These are phyloP conservation scores for Suhomyces prunicola DNA, from an alignment of 805 yeast genomes.

Conservation along the genomic window DNA sequence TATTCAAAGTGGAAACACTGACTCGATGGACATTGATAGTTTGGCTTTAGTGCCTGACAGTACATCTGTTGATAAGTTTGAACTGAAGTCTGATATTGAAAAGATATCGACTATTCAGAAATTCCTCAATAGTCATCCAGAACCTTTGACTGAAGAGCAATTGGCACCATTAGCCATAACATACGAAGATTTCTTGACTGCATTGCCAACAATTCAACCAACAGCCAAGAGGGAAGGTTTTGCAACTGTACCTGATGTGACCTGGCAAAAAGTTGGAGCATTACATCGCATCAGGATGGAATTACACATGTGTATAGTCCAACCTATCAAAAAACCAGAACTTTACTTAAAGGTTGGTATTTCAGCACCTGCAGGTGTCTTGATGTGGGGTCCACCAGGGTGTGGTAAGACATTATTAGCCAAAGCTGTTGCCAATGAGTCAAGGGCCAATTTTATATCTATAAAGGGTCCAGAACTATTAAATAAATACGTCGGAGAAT, in stretches of 20 bases:
- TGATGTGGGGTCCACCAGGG: conserved; percentile 99
- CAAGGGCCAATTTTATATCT: conserved; percentile 92
- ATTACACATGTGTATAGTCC: conserved; percentile 95
- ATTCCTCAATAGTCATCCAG: conserved; percentile 72
- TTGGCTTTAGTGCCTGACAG: conserved; percentile 6
- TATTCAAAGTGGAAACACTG: conserved; percentile 7
- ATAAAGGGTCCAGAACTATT: conserved; percentile 94
- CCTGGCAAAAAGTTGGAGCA: conserved; percentile 96
- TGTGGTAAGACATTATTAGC: conserved; percentile 97
- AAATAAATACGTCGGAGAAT: conserved; percentile 95
- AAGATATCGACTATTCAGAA: conserved; percentile 63
- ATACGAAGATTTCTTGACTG: conserved; percentile 75
- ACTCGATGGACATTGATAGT: conserved; percentile 34
- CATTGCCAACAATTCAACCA: conserved; percentile 92
- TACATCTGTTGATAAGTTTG: conserved; percentile 24
- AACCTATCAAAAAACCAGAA: conserved; percentile 92
- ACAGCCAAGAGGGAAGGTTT: conserved; percentile 98
- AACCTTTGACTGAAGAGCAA: conserved; percentile 73
- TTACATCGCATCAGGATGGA: conserved; percentile 76
- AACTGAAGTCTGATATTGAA: conserved; percentile 31
- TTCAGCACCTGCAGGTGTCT: conserved; percentile 93
- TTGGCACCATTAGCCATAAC: conserved; percentile 72
- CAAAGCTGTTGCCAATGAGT: conserved; percentile 97
- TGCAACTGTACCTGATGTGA: conserved; percentile 96
- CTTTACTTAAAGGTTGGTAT: conserved; percentile 87